Conservation (phyloP, 1,284 basidiomycete species). For the Papiliotrema terrestris region DNA sequence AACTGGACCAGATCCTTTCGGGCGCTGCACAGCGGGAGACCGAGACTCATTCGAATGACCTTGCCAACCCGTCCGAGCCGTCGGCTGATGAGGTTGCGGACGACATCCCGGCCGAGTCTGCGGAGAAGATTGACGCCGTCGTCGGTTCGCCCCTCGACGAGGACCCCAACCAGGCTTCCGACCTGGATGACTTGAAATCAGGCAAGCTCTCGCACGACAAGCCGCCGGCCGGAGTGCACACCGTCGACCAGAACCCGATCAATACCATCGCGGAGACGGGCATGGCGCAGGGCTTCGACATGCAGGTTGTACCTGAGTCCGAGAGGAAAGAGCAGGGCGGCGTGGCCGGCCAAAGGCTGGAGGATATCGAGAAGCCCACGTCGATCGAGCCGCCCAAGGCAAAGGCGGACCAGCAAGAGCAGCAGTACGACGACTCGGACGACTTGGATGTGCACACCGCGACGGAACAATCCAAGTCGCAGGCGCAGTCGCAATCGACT, state of each 20-base stretch:
- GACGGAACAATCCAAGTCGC: neutral
- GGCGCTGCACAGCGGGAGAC: neutral
- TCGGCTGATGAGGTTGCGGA: neutral
- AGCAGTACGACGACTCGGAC: neutral
- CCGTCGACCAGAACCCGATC: conserved; percentile 6
- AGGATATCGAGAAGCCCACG: conserved; percentile 25
- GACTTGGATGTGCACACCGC: neutral
- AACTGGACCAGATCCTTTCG: neutral
- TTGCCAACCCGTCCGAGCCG: neutral
- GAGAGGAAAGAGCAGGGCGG: conserved; percentile 29
- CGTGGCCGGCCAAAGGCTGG: conserved; percentile 23
- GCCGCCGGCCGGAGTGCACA: neutral
- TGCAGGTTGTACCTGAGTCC: conserved; percentile 11
- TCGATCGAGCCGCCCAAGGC: conserved; percentile 12
- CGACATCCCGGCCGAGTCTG: neutral
- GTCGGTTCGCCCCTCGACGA: conserved; percentile 1
- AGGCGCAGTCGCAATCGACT: neutral
- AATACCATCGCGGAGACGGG: conserved; percentile 17
- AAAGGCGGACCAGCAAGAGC: neutral
- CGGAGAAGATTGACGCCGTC: neutral
- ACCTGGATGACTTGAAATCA: conserved; percentile 25
- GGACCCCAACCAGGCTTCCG: conserved; percentile 24
- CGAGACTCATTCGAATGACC: neutral
- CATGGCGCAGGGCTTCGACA: conserved; percentile 18
- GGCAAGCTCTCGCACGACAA: conserved; percentile 12